A percentile compares a stretch with the other conserved stretches of the same genome.
These are phyloP conservation scores for Lyophyllum decastes DNA, from an alignment of 768 basidiomycete species.

Conservation along the genomic window DNA sequence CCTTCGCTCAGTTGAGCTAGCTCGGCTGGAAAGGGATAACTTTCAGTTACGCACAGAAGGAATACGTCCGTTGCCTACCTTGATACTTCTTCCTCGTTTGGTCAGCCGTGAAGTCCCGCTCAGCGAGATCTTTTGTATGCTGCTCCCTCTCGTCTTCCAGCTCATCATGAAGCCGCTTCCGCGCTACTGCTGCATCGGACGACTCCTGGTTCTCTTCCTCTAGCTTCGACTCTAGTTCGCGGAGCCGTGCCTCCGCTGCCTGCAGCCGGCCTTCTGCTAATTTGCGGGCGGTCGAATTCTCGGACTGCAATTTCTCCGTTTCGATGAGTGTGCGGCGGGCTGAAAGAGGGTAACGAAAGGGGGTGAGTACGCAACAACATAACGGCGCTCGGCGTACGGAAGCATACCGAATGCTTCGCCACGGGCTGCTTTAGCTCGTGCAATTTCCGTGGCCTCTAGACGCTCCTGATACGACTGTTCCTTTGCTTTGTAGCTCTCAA, in stretches of 20 bases:
- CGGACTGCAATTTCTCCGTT: conserved; percentile 57
- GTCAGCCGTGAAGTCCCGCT: conserved; percentile 75
- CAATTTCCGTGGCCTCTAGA: conserved; percentile 70
- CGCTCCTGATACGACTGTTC: conserved; percentile 56
- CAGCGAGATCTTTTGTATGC: conserved; percentile 77
- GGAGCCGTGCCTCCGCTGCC: conserved; percentile 51
- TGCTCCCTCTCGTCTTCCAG: conserved; percentile 79
- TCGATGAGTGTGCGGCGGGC: conserved; percentile 53
- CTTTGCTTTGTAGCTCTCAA: conserved; percentile 68
- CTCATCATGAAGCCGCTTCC: conserved; percentile 71
- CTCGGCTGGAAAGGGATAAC: conserved; percentile 50
- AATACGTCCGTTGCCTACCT: conserved; percentile 41
- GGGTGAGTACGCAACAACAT: neutral
- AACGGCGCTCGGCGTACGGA: neutral
- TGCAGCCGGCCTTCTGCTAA: conserved; percentile 49
- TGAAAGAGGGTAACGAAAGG: conserved; percentile 9
- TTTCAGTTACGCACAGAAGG: neutral
- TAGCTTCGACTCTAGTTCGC: conserved; percentile 61
- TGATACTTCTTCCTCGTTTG: conserved; percentile 89
- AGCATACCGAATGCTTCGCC: conserved; percentile 61
- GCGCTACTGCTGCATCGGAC: conserved; percentile 63
- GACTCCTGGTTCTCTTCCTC: conserved; percentile 71
- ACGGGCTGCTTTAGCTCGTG: conserved; percentile 62
- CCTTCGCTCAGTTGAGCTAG: conserved; percentile 81
- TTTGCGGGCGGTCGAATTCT: conserved; percentile 53